Evolutionary conservation across 495 filamentous ascomycete genomes (phyloP).

Genomic region (Cercophora samala): DNA sequence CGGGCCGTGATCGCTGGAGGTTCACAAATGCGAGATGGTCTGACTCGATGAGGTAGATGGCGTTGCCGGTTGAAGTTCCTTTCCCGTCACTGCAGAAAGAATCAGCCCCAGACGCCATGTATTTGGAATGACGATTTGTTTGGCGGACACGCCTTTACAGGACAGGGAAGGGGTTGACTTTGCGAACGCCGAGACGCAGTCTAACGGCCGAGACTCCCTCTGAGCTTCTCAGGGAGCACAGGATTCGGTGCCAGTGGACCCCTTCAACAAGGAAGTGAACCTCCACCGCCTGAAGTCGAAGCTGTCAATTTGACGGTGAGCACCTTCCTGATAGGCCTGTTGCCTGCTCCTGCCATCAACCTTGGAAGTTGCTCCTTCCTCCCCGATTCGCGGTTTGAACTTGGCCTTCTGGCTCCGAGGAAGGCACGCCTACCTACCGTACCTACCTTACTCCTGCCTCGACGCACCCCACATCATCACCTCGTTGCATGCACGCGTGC

Average conservation of each 20-base stretch:
- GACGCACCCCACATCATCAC: too few relatives aligned
- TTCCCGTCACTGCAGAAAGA: background rate
- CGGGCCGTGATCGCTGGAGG: background rate
- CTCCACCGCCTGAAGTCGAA: background rate
- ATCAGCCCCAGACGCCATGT: constrained; percentile 5
- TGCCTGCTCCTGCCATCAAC: background rate
- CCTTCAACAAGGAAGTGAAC: background rate
- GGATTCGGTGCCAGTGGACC: background rate
- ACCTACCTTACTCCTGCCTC: too few relatives aligned
- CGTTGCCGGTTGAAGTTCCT: background rate
- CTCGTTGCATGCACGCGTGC: background rate
- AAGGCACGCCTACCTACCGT: too few relatives aligned
- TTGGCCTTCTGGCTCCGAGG: background rate
- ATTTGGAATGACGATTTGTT: background rate
- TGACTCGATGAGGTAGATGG: constrained; percentile 1
- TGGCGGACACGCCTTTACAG: constrained; percentile 3
- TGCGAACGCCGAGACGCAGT: constrained; percentile 11
- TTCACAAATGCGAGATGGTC: constrained; percentile 1
- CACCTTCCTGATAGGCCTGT: background rate
- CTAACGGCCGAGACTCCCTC: constrained; percentile 27
- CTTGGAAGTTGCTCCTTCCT: background rate
- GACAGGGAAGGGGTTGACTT: background rate
- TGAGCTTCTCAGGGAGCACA: constrained; percentile 4
- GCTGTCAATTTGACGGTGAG: background rate
- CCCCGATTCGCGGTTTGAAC: background rate